Base-by-base conservation (phyloP, 202 grass and related monocot species). In the Tripidium arundinaceum region DNA sequence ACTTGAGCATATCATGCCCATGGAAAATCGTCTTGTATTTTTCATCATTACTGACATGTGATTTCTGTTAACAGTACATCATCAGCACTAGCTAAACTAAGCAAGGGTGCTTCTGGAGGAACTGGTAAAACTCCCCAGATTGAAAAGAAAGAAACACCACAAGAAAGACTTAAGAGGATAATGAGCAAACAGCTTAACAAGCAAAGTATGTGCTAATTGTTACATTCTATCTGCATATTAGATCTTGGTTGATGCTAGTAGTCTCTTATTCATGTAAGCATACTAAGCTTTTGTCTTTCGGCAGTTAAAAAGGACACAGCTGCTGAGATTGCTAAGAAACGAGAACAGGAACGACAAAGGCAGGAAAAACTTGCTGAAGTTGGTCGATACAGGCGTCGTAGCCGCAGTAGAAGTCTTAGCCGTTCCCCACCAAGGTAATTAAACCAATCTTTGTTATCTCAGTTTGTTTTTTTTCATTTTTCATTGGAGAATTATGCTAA, bases 131-230 rank as follows among this genome's bases (percentile, higher is more conserved):
- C 85, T 42, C 80, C 78, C 66, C 86, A 72, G 66, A 86, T 77
- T 63, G 87, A 96, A 81, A 96, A 91, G 89, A 99, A 96, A 79
- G 97, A 99, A 88, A 96, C 92, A 34, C 96, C 96, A n/a, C 96
- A 93, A 75, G 96, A 99, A 85, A 89, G 96, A 27, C 96, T 99
- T 74, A 96, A 99, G 63, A 90, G 92, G 78, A 99, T 96, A 89
- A 99, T 99, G 92, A 99, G 97, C 86, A 96, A 99, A 93, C 97
- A 99, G 80, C 87, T 99, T 85, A 96, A 96, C 86, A 99, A 99
- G 66, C 97, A 99, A 86, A 96, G 96, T 99, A 93, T 74, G 86
- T 86, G 24, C 83, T 86, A 82, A 62, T 79, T 79, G 47, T 60
- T 67, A 41, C 33, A 50, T 65, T 80, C 47, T 81, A 81, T 57